Evolutionary conservation across 495 filamentous ascomycete species (phyloP).

Genomic region (Hamigera avellanea): DNA sequence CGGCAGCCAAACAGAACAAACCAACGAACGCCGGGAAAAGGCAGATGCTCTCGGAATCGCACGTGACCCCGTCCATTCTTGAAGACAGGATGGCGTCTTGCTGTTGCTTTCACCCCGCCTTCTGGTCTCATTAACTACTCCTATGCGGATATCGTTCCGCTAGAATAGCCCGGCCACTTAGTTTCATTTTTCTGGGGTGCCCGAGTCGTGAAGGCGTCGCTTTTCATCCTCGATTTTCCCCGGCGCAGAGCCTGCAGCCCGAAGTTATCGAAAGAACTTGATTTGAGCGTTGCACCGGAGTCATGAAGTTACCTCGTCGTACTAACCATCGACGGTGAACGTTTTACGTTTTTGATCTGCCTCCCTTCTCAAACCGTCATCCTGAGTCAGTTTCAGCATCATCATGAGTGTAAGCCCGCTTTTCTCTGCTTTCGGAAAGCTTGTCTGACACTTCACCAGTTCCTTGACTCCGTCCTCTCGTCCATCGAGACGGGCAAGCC

Average conservation of each 20-base stretch:
- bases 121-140: background rate
- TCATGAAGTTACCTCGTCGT: constrained; percentile 36
- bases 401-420: constrained; percentile 37
- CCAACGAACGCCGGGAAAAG: too few relatives aligned
- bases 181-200: background rate
- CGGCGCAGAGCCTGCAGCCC: constrained; percentile 3
- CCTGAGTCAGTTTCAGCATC: constrained; percentile 1
- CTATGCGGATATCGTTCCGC: background rate
- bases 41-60: constrained; percentile 6
- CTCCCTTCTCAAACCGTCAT: constrained; percentile 1
- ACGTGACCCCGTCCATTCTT: constrained; percentile 21
- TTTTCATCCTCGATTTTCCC: background rate
- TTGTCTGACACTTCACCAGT: constrained; percentile 25
- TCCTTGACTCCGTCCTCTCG: constrained; percentile 47
- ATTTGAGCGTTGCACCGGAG: constrained; percentile 22
- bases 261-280: constrained; percentile 9
- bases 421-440: background rate
- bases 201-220: background rate
- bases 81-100: constrained; percentile 16
- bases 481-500: constrained; percentile 39
- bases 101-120: constrained; percentile 8
- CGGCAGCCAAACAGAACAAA: too few relatives aligned
- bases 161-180: background rate
- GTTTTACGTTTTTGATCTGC: constrained; percentile 12
- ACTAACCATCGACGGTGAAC: constrained; percentile 36